phyloP scores from a whole-genome alignment of 2,329 filamentous ascomycete genomes.

The Xylariales sp. region DNA sequence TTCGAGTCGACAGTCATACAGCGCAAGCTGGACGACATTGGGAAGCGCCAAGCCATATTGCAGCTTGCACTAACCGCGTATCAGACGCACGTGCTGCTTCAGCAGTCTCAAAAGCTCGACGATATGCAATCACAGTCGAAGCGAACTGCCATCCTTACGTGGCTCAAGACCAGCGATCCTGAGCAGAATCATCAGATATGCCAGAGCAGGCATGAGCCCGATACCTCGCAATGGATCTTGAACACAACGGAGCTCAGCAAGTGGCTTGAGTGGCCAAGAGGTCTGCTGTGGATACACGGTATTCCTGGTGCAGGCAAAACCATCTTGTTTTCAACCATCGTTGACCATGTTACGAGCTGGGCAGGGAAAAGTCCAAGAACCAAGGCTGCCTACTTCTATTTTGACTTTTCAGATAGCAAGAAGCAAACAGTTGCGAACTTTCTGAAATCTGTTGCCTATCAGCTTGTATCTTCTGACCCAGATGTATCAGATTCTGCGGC shows the following conservation, averaged over 20 bases:
- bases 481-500: neutral
- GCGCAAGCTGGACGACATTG: neutral
- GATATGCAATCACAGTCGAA: too few relatives aligned
- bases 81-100: too few relatives aligned
- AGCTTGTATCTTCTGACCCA: neutral
- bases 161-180: neutral
- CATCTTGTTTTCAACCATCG: neutral
- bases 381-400: neutral
- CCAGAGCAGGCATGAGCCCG: neutral
- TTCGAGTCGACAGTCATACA: neutral
- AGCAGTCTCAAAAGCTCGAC: too few relatives aligned
- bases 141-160: neutral
- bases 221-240: neutral
- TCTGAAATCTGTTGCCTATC: neutral
- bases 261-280: neutral
- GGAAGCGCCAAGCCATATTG: neutral
- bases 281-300: neutral
- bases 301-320: neutral
- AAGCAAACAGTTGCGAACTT: neutral
- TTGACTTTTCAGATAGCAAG: conserved; percentile 1
- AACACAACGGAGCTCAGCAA: neutral
- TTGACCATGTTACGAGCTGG: neutral
- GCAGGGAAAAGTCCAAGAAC: neutral
- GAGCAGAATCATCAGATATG: neutral
- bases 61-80: neutral